Percentiles rank a stretch among this genome's conserved stretches.
phyloP scores from a whole-genome alignment of 192 early-diverging fungal genomes.

The Coemansia sp. region DNA sequence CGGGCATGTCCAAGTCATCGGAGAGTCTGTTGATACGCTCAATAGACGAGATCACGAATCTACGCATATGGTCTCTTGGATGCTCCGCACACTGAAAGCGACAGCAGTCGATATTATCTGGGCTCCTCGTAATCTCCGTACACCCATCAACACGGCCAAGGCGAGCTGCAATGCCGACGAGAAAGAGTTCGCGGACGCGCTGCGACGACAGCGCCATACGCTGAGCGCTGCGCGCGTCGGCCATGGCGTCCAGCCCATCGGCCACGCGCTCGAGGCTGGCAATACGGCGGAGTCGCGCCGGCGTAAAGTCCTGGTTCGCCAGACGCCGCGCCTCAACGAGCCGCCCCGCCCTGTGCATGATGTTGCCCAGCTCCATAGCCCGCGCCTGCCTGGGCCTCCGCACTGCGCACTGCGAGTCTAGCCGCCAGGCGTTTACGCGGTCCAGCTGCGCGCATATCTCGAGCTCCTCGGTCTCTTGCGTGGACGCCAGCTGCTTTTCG shows the following conservation, averaged over 20 bases:
- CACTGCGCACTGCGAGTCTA: constrained; percentile 33
- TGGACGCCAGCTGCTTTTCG: not conserved
- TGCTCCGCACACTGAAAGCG: constrained; percentile 11
- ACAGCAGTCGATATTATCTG: not conserved
- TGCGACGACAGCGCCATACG: not conserved
- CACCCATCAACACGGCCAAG: constrained; percentile 13
- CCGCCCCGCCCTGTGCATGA: constrained; percentile 29
- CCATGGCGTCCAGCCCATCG: not conserved
- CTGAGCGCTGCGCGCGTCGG: constrained; percentile 2
- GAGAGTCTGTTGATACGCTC: constrained; percentile 15
- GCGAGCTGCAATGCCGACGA: constrained; percentile 23
- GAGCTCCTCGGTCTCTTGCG: constrained; percentile 6
- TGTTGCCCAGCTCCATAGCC: constrained; percentile 34
- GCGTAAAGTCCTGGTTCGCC: constrained; percentile 44
- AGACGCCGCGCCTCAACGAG: constrained; percentile 25
- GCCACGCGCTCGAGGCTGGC: constrained; percentile 29
- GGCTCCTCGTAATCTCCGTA: not conserved
- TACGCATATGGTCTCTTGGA: constrained; percentile 40
- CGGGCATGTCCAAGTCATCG: constrained; percentile 8
- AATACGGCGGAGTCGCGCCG: constrained; percentile 12
- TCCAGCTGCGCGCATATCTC: constrained; percentile 39
- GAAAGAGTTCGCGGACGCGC: constrained; percentile 21
- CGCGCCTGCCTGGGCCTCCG: constrained; percentile 9
- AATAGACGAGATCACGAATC: constrained; percentile 25
- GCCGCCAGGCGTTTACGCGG: constrained; percentile 25